Evolutionary conservation across 495 filamentous ascomycete species (phyloP), one percentile per base, ranked within the genome.

Genomic region (Paragyromitra xinjiangensis): DNA sequence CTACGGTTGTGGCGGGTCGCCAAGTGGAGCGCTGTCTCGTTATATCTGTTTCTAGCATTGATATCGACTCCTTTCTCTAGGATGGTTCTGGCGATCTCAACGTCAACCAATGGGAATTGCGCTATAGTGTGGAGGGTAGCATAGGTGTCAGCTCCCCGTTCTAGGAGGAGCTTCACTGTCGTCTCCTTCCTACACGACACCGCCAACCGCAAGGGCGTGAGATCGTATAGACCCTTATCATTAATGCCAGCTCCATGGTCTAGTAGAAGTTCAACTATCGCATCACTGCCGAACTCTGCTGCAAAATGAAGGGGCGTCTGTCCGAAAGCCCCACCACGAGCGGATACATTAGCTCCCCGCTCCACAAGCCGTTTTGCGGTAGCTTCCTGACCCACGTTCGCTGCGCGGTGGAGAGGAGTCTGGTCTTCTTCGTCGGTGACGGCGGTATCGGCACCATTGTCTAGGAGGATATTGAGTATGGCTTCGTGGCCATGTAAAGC

Each of bases 1-100:
- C 74, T 63, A 39, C 83, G 78, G 6, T 79, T 77, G n/a, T 69
- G 68, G 19, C 62, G 64, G 14, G 77, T 71, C 39, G 82, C 84
- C 16, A 83, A 73, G 76, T 87, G 85, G 6, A 87, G 77, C 3
- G 81, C 82, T 2, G 85, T 86, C 53, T 84, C 82, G 39, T 83
- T 82, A 1, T 72, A 37, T 5, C 56, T 59, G 65, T 85, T 83
- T 61, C 78, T 78, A 4, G 81, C 78, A 62, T 87, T 83, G 51
- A 83, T 71, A 62, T 86, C 80, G 2, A 86, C 85, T 0, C 83
- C 84, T 69, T 83, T 83, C 12, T 83, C 71, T 6, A 87, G 70
- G 6, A 86, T 73, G 0, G 83, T 53, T 44, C 55, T 67, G 26
- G 82, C 81, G 11, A 84, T 71, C 2, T 73, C 37, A 14, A 26